These are phyloP conservation scores for Agaricus subrufescens DNA, from an alignment of 768 basidiomycete species.

Conservation along the genomic window DNA sequence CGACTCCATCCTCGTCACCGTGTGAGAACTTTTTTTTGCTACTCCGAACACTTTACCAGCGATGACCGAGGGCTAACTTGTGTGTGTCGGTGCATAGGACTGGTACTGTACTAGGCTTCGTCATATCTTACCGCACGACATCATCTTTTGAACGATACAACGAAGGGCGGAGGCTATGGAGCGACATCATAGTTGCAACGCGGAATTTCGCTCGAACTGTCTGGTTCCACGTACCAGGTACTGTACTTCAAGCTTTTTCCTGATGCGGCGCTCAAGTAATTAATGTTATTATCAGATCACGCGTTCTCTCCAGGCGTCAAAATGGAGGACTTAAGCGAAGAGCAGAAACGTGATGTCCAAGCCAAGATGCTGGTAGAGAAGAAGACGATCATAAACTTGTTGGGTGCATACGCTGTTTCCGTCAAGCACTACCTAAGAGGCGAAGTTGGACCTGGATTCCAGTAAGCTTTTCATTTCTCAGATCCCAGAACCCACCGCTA, in stretches of 20 bases:
- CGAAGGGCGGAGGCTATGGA: constrained; percentile 67
- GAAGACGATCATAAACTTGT: constrained; percentile 62
- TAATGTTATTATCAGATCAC: constrained; percentile 15
- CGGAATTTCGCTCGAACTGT: constrained; percentile 56
- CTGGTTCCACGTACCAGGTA: constrained; percentile 70
- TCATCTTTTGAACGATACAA: constrained; percentile 76
- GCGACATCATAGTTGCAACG: constrained; percentile 52
- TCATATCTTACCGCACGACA: constrained; percentile 68
- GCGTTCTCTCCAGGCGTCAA: not conserved
- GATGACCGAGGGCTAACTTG: not conserved
- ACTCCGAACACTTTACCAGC: constrained; percentile 27
- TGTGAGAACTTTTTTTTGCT: constrained; percentile 30
- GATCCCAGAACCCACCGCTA: not conserved
- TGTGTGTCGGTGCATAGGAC: constrained; percentile 22
- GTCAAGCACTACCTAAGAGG: constrained; percentile 72
- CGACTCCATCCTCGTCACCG: constrained; percentile 43
- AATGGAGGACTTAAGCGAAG: constrained; percentile 16
- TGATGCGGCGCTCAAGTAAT: not conserved
- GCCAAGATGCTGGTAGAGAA: constrained; percentile 57
- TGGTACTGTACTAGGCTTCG: constrained; percentile 74
- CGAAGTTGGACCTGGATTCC: constrained; percentile 43
- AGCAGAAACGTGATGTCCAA: constrained; percentile 23
- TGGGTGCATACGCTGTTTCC: constrained; percentile 62
- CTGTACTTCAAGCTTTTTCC: constrained; percentile 9
- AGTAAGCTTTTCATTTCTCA: constrained; percentile 21